Percentiles rank a stretch among this genome's conserved stretches.
Conservation (phyloP, 139 green algal genomes). For the Chlamydomonas incerta region DNA sequence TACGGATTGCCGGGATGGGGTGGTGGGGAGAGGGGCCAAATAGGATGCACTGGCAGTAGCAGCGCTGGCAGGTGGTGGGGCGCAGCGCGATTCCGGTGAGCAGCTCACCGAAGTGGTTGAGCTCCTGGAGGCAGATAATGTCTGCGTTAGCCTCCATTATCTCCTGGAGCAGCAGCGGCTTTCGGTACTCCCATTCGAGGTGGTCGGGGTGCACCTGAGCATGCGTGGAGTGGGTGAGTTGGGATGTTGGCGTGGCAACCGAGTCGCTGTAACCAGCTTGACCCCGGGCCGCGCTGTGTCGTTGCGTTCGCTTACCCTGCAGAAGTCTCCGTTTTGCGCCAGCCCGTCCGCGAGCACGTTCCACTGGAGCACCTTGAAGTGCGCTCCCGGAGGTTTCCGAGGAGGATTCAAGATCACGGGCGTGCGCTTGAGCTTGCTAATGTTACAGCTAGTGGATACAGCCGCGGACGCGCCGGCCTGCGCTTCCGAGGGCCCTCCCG, state of each 20-base stretch:
- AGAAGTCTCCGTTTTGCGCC: conserved; percentile 76
- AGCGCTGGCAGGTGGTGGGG: too few relatives aligned
- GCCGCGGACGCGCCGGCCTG: background rate
- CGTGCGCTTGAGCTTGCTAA: conserved; percentile 23
- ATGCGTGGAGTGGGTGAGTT: too few relatives aligned
- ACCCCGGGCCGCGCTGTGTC: too few relatives aligned
- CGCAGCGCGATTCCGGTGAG: too few relatives aligned
- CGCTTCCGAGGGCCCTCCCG: background rate
- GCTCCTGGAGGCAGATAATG: conserved; percentile 74
- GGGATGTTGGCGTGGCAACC: too few relatives aligned
- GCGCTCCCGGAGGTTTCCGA: background rate
- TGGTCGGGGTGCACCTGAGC: conserved; percentile 31
- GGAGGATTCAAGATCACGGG: conserved; percentile 19
- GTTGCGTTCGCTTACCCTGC: conserved; percentile 50
- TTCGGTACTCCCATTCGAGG: conserved; percentile 62
- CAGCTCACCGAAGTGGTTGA: conserved; percentile 66
- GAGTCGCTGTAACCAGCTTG: too few relatives aligned
- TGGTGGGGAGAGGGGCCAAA: background rate
- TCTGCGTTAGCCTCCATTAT: conserved; percentile 63
- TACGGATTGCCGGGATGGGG: too few relatives aligned
- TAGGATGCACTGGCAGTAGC: too few relatives aligned
- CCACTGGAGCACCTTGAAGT: conserved; percentile 68
- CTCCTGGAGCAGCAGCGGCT: conserved; percentile 64
- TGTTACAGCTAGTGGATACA: background rate
- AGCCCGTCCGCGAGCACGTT: conserved; percentile 81